A percentile compares a stretch with the other conserved stretches of the same genome.
These are phyloP conservation scores for Trichoderma atrobrunneum DNA, from an alignment of 2,329 filamentous ascomycete species.

Conservation along the genomic window DNA sequence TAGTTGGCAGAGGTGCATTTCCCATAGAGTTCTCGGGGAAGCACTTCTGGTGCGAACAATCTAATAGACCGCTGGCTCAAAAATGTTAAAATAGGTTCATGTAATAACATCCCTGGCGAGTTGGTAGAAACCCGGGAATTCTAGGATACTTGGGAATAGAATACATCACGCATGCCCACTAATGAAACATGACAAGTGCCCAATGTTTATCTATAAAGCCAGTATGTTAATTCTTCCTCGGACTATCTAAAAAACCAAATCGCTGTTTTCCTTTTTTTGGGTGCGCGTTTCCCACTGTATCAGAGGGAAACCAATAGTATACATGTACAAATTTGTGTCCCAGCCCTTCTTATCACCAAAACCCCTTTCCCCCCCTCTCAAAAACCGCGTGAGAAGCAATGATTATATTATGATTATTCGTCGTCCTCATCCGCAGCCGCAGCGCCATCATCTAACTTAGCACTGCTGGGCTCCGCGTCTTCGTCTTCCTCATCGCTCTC, in stretches of 20 bases:
- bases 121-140: background rate
- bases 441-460: constrained; percentile 41
- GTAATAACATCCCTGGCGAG: background rate
- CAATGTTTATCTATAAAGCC: background rate
- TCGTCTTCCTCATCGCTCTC: constrained; percentile 56
- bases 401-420: constrained; percentile 5
- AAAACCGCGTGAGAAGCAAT: background rate
- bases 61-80: background rate
- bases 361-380: background rate
- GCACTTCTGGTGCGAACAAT: background rate
- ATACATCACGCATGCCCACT: background rate
- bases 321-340: constrained; percentile 13
- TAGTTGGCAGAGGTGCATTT: background rate
- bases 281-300: background rate
- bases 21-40: background rate
- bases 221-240: background rate
- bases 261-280: background rate
- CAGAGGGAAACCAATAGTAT: background rate
- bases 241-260: constrained; percentile 1
- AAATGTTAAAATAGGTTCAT: background rate
- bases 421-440: constrained; percentile 25
- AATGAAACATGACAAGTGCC: background rate
- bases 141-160: constrained; percentile 3
- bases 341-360: background rate
- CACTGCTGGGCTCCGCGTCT: constrained; percentile 28